Percentiles rank a stretch among this genome's conserved stretches.
phyloP scores from a whole-genome alignment of 2,329 filamentous ascomycete genomes.

The Zymoseptoria pseudotritici region DNA sequence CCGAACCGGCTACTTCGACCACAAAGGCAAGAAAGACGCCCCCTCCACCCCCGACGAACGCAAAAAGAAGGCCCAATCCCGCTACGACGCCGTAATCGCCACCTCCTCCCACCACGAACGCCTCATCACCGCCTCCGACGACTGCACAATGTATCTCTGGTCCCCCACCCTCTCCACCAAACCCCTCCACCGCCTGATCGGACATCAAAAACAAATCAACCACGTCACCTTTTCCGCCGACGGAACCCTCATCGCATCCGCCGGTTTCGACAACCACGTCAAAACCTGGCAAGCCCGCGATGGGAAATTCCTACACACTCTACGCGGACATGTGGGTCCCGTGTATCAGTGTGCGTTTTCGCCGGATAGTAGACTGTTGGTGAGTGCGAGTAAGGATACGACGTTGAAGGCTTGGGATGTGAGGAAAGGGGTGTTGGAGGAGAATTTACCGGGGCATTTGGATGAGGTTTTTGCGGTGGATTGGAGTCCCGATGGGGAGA shows the following conservation, averaged over 20 bases:
- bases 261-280: slow-evolving; percentile 88
- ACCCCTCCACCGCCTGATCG: slow-evolving; percentile 78
- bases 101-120: slow-evolving; percentile 59
- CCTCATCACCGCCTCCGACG: slow-evolving; percentile 83
- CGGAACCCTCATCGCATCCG: slow-evolving; percentile 76
- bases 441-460: slow-evolving; percentile 80
- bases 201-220: slow-evolving; percentile 95
- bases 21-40: slow-evolving; percentile 57
- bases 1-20: slow-evolving; percentile 79
- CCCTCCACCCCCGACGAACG: slow-evolving; percentile 65
- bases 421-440: slow-evolving; percentile 69
- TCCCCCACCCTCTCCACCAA: slow-evolving; percentile 72
- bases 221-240: slow-evolving; percentile 92
- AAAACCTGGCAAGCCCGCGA: slow-evolving; percentile 81
- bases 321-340: slow-evolving; percentile 81
- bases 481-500: slow-evolving; percentile 85
- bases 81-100: slow-evolving; percentile 78
- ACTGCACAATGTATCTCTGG: slow-evolving; percentile 96
- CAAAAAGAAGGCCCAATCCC: slow-evolving; percentile 64
- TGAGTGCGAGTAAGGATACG: slow-evolving; percentile 83
- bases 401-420: slow-evolving; percentile 95
- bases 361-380: slow-evolving; percentile 80
- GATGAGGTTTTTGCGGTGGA: slow-evolving; percentile 93
- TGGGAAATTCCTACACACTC: slow-evolving; percentile 71
- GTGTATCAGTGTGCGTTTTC: slow-evolving; percentile 93